Base-by-base conservation (phyloP, 1,284 basidiomycete genomes). In the Anthracocystis walkeri region DNA sequence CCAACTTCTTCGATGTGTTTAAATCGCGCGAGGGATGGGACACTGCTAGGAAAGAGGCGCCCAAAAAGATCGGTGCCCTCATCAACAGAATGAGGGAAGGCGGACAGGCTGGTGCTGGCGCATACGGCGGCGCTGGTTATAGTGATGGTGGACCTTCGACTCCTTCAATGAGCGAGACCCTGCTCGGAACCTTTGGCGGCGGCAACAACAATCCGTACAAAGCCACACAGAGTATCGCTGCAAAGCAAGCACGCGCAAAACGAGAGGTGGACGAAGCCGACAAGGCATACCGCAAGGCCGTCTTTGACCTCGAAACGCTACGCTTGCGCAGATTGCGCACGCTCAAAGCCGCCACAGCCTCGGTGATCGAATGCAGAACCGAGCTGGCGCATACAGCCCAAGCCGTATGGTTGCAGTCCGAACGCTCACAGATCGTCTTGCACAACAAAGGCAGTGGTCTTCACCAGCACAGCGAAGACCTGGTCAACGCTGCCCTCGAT, bases 231-330 rank as follows among this genome's bases (percentile, higher is more conserved):
- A 61, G 56, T 20, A 65, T 83, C 31, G 81, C 80, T 0, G 58
- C 79, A 3, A 83, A 82, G 60, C 76, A 70, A 52, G 77, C 78
- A 21, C 73, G 77, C 29, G 79, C 75, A 1, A 81, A 82, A 63
- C 73, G 82, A 11, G 82, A 84, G 62, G 63, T 78, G 40, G 76
- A 82, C 1, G 83, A 84, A 35, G 63, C 85, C 91, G 95, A 98
- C 86, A 93, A 92, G 84, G 93, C 95, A 68, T 99, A 98, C 80
- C 89, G 96, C 33, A 92, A 92, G 75, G 94, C 90, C 38, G 90
- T 99, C 31, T 93, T 97, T 85, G 94, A 94, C 90, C 87, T 96
- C 25, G 96, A 99, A 87, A 97, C 96, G 0, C 88, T 98, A 23
- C 78, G 81, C 10, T 87, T 97, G 33, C 89, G 92, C 44, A 88